phyloP scores from a whole-genome alignment of 2,329 filamentous ascomycete genomes.

The Cladosporium sp. region DNA sequence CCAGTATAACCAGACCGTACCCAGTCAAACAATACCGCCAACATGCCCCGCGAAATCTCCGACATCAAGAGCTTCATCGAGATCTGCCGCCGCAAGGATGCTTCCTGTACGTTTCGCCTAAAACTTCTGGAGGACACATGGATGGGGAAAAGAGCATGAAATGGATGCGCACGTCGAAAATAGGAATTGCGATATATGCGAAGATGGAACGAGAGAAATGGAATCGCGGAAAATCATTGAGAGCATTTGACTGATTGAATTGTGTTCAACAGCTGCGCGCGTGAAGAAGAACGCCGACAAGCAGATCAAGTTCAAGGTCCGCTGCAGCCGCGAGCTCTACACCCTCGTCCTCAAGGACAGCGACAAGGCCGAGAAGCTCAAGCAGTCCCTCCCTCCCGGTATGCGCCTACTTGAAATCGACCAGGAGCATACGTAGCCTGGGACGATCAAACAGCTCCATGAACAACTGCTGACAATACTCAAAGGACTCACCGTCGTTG shows the following conservation, averaged over 20 bases:
- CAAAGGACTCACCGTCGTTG: conserved; percentile 55
- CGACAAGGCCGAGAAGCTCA: conserved; percentile 99
- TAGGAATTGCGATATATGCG: not conserved
- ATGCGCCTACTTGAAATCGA: conserved; percentile 30
- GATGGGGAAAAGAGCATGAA: conserved; percentile 6
- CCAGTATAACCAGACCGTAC: conserved; percentile 12
- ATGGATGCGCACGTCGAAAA: not conserved
- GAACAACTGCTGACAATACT: conserved; percentile 13
- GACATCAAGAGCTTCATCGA: conserved; percentile 99
- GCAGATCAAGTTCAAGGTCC: conserved; percentile 99
- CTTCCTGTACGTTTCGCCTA: conserved; percentile 74
- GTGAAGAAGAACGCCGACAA: conserved; percentile 87
- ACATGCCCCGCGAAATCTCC: conserved; percentile 95
- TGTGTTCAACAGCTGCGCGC: conserved; percentile 40
- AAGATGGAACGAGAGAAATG: not conserved
- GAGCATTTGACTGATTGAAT: conserved; percentile 5
- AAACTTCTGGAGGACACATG: not conserved
- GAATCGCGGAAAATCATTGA: not conserved
- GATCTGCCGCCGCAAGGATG: conserved; percentile 99
- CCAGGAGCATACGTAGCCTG: not conserved
- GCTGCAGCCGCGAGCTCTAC: conserved; percentile 89
- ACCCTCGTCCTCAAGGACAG: conserved; percentile 97
- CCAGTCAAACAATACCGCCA: conserved; percentile 43
- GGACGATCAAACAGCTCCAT: not conserved
- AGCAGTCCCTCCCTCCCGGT: conserved; percentile 98